Base-by-base conservation (phyloP, 805 yeast genomes). In the Sungouiozyma ichnusensis region DNA sequence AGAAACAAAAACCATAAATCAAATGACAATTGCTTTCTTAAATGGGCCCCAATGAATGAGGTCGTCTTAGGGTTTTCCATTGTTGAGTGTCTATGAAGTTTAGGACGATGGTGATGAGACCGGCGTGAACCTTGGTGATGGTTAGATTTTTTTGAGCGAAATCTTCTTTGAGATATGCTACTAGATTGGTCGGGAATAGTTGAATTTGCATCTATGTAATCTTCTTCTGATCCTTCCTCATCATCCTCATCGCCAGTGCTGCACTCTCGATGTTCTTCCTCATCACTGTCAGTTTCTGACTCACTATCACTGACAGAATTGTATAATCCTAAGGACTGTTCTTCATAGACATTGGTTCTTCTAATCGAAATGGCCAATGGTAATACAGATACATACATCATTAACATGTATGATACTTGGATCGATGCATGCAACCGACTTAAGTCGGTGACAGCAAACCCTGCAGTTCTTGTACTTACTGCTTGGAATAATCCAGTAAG, bases 381-480 rank as follows among this genome's bases (percentile, higher is more conserved):
- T 57, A 88, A 70, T 36, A 90, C 97, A 14, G 97, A 90, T 20
- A 92, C 87, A 65, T 92, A 92, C 98, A 92, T 92, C 97, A 92
- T 90, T 46, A 92, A 73, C 79, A 86, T 73, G 60, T 92, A 92
- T 52, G 92, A 79, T 20, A 92, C 94, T 60, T 87, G 95, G 39
- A 90, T 85, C 0, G 95, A 92, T 0, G 97, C 92, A 54, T 87
- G 92, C 36, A 92, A 67, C 35, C 61, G 58, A 2, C 85, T 66
- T 33, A 92, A 63, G 57, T 81, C 77, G 19, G 88, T 75, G 33
- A 83, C 81, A 0, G 83, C 51, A 50, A 92, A 81, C 0, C 99
- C 99, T 0, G 95, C 95, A 1, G 97, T 92, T 67, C 99, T 77
- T 0, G 97, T 86, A 40, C 90, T 76, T 37, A 90, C 75, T 1